A percentile compares a stretch with the other conserved stretches of the same genome.
These are phyloP conservation scores for Candida ponderosae DNA, from an alignment of 805 yeast genomes.

Conservation along the genomic window DNA sequence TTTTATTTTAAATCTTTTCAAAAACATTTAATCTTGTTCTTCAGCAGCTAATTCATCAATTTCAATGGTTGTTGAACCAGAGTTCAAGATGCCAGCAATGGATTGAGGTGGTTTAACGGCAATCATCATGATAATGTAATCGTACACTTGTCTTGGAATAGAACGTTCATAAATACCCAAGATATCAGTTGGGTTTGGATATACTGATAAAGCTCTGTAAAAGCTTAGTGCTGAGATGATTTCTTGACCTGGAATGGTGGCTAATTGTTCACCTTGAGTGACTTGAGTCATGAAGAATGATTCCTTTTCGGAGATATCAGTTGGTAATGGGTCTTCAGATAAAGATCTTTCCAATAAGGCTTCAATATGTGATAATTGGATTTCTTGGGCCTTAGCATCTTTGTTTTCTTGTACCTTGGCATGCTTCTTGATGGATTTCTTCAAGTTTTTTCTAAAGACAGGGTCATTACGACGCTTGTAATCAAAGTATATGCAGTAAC, in stretches of 20 bases:
- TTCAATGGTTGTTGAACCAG: constrained; percentile 3
- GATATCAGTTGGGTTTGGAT: constrained; percentile 92
- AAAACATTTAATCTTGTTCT: constrained; percentile 15
- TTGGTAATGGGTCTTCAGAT: constrained; percentile 68
- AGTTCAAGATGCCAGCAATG: constrained; percentile 52
- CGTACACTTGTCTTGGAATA: constrained; percentile 76
- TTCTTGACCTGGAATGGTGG: constrained; percentile 58
- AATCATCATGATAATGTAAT: constrained; percentile 78
- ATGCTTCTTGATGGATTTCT: constrained; percentile 55
- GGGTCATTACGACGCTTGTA: constrained; percentile 79
- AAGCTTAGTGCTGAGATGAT: constrained; percentile 82
- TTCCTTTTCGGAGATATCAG: constrained; percentile 63
- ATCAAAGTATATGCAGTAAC: constrained; percentile 87
- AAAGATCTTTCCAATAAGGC: constrained; percentile 57
- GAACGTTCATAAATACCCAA: constrained; percentile 85
- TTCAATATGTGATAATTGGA: constrained; percentile 53
- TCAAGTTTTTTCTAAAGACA: constrained; percentile 73
- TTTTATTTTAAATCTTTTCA: not conserved
- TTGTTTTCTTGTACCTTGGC: constrained; percentile 45
- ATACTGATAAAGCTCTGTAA: constrained; percentile 88
- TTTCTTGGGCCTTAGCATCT: constrained; percentile 51
- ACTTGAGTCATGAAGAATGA: constrained; percentile 76
- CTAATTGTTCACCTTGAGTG: constrained; percentile 76
- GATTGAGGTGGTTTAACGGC: constrained; percentile 85
- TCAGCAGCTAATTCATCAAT: constrained; percentile 9